These are phyloP conservation scores for Protostelium mycophagum DNA, from an alignment of 78 protist species.

Conservation along the genomic window DNA sequence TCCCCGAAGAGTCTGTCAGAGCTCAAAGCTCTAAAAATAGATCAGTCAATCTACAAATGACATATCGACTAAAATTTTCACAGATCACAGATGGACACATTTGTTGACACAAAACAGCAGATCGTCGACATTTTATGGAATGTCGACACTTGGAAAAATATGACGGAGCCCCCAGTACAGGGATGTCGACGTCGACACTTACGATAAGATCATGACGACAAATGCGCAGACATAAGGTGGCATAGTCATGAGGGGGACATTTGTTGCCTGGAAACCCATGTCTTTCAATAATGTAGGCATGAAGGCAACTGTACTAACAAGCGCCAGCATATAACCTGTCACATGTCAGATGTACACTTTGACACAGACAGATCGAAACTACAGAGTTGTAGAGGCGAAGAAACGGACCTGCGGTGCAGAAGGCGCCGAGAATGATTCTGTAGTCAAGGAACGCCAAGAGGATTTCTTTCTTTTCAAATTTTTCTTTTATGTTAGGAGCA, in stretches of 20 bases:
- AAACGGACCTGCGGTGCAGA: not conserved
- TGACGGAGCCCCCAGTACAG: too few species aligned
- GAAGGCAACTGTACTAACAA: not conserved
- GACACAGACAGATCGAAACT: too few species aligned
- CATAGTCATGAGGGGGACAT: not conserved
- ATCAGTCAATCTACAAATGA: too few species aligned
- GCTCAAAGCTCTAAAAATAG: not conserved
- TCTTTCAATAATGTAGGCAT: not conserved
- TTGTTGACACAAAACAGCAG: too few species aligned
- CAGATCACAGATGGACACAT: too few species aligned
- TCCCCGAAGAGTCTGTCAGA: not conserved
- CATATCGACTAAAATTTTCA: too few species aligned
- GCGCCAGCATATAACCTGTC: not conserved
- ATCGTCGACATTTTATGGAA: too few species aligned
- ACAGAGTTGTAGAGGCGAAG: too few species aligned
- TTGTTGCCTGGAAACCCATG: not conserved
- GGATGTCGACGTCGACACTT: not conserved
- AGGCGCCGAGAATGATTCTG: not conserved
- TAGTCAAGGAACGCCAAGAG: not conserved
- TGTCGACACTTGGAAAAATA: too few species aligned
- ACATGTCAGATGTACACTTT: too few species aligned
- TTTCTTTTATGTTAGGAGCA: not conserved
- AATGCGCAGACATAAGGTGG: not conserved
- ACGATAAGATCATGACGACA: not conserved
- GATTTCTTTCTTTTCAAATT: not conserved